These are phyloP conservation scores for Coniophora puteana DNA, from an alignment of 1,284 basidiomycete genomes.

Conservation along the genomic window DNA sequence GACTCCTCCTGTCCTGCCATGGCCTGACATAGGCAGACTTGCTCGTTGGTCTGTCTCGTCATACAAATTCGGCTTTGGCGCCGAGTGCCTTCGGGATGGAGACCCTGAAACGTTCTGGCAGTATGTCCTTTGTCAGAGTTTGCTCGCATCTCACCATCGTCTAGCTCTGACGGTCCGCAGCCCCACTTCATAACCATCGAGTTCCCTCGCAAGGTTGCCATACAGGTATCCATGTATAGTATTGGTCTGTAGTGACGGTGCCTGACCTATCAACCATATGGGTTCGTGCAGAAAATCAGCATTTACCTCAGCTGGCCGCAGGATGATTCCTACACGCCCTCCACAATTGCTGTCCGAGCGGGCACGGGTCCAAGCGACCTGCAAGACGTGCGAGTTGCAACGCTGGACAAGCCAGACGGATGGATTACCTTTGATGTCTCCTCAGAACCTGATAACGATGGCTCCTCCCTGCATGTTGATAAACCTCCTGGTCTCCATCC, in stretches of 20 bases:
- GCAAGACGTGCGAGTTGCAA: slow-evolving; percentile 85
- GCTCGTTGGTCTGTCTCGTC: slow-evolving; percentile 98
- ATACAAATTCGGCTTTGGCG: slow-evolving; percentile 95
- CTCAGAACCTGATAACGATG: slow-evolving; percentile 75
- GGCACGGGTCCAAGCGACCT: slow-evolving; percentile 92
- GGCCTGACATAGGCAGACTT: slow-evolving; percentile 79
- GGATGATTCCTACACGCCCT: slow-evolving; percentile 98
- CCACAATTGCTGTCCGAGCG: slow-evolving; percentile 84
- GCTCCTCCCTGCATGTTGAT: slow-evolving; percentile 58
- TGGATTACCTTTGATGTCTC: slow-evolving; percentile 93
- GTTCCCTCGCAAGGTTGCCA: slow-evolving; percentile 86
- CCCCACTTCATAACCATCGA: slow-evolving; percentile 95
- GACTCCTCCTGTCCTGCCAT: slow-evolving; percentile 50
- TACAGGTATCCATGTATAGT: slow-evolving; percentile 59
- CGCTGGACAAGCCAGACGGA: slow-evolving; percentile 87
- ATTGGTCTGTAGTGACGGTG: not conserved
- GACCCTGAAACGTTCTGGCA: slow-evolving; percentile 98
- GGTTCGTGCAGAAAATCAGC: slow-evolving; percentile 91
- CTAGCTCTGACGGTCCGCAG: slow-evolving; percentile 94
- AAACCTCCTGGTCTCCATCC: not conserved
- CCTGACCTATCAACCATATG: slow-evolving; percentile 5
- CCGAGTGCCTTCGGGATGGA: slow-evolving; percentile 86
- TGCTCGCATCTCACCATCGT: not conserved
- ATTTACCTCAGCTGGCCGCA: slow-evolving; percentile 83
- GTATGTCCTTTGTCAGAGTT: slow-evolving; percentile 47